Percentiles rank a stretch among this genome's conserved stretches.
These are phyloP conservation scores for Chalaropsis ovoidea DNA, from an alignment of 2,329 filamentous ascomycete genomes.

Conservation along the genomic window DNA sequence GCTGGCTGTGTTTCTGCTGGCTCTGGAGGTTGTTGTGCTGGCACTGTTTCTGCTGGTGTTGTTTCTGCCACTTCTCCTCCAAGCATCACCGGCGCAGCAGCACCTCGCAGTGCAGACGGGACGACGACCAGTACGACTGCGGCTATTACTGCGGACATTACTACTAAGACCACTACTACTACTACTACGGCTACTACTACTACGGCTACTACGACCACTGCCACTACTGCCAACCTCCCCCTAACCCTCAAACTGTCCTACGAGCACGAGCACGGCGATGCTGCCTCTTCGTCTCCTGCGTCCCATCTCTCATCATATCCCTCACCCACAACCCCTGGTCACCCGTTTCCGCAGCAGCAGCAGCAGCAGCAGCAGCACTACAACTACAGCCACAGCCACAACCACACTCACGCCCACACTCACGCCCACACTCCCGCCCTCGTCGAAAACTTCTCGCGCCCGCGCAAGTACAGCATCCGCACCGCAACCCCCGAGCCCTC, in stretches of 20 bases:
- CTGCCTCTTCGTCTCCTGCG: neutral
- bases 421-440: constrained; percentile 31
- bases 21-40: no score
- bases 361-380: constrained; percentile 31
- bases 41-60: neutral
- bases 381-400: neutral
- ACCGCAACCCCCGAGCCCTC: constrained; percentile 22
- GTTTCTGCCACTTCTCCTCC: neutral
- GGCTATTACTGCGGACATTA: neutral
- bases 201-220: neutral
- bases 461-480: constrained; percentile 44
- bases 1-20: neutral
- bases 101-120: neutral
- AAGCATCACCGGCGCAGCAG: neutral
- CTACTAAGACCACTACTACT: neutral
- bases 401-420: no score
- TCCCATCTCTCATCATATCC: constrained; percentile 1
- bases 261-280: constrained; percentile 1
- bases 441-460: constrained; percentile 51
- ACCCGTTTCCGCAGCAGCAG: constrained; percentile 1
- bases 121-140: neutral
- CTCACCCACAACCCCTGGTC: constrained; percentile 4
- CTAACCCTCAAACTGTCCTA: neutral
- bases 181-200: neutral
- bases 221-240: neutral